Evolutionary conservation across 163 green algal genomes (phyloP).

Genomic region (Scenedesmus sp.): DNA sequence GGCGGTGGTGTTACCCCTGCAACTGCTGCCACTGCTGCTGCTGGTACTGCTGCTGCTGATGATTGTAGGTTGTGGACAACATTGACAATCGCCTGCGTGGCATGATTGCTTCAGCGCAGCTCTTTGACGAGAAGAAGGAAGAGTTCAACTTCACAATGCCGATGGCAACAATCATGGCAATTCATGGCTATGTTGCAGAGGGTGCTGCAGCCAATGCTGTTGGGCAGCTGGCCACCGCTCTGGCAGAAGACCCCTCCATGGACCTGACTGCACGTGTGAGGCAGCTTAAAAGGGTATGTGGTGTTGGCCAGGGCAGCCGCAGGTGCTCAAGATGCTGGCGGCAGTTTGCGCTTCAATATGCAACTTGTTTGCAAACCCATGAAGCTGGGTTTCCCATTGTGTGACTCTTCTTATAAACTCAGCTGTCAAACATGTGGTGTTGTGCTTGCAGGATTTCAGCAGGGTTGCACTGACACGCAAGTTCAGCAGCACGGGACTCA

Average conservation of each 20-base stretch:
- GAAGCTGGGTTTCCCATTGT: not conserved
- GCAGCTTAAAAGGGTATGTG: not conserved
- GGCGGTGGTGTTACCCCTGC: not conserved
- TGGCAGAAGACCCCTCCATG: not conserved
- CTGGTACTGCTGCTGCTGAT: no score
- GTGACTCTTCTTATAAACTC: not conserved
- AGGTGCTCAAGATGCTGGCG: not conserved
- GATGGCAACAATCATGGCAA: slow-evolving; percentile 9
- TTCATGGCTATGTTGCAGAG: not conserved
- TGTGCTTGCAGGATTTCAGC: not conserved
- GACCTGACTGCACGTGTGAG: not conserved
- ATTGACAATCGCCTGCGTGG: not conserved
- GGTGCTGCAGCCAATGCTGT: not conserved
- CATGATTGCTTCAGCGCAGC: not conserved
- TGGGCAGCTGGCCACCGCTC: not conserved
- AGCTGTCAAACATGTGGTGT: not conserved
- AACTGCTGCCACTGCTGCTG: not conserved
- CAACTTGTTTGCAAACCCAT: not conserved
- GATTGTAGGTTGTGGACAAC: not conserved
- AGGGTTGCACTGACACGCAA: not conserved
- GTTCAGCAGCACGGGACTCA: not conserved
- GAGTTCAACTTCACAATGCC: slow-evolving; percentile 10
- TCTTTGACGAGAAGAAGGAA: not conserved
- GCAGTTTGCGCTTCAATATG: not conserved
- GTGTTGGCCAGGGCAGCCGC: no score